Conservation (phyloP, 23 red algal genomes). For the Agarophyton chilense region DNA sequence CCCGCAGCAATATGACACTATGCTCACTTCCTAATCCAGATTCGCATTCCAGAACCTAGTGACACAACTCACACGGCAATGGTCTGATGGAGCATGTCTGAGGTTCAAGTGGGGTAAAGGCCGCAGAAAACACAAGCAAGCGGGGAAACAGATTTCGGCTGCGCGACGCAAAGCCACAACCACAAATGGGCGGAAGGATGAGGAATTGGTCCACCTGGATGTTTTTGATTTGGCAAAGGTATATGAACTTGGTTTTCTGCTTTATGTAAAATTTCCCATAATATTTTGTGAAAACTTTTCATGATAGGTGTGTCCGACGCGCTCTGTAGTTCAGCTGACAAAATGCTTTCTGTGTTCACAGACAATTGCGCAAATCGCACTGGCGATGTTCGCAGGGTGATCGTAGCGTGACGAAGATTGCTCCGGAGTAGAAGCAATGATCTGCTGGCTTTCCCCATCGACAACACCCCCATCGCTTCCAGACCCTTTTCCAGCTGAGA, state of each 20-base stretch:
- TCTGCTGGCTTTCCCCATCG: not conserved
- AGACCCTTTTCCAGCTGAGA: not conserved
- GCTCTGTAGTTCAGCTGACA: not conserved
- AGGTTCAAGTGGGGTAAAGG: not conserved
- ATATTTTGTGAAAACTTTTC: no score
- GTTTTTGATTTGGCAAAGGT: not conserved
- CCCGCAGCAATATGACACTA: no score
- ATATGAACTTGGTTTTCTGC: not conserved
- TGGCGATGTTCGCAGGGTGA: no score
- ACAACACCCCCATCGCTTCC: not conserved
- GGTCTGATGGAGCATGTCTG: not conserved
- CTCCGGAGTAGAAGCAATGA: not conserved
- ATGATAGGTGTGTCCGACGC: no score
- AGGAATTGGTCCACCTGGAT: slow-evolving; percentile 22
- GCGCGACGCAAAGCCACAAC: not conserved
- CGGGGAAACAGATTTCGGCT: not conserved
- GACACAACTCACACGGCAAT: not conserved
- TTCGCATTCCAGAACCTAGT: no score
- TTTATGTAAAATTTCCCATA: not conserved
- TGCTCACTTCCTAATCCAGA: no score
- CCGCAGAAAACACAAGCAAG: not conserved
- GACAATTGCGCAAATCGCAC: no score
- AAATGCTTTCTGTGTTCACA: no score
- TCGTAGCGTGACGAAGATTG: no score
- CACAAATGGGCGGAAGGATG: not conserved